phyloP scores from a whole-genome alignment of 2,329 filamentous ascomycete species.

The Claviceps sorghi region DNA sequence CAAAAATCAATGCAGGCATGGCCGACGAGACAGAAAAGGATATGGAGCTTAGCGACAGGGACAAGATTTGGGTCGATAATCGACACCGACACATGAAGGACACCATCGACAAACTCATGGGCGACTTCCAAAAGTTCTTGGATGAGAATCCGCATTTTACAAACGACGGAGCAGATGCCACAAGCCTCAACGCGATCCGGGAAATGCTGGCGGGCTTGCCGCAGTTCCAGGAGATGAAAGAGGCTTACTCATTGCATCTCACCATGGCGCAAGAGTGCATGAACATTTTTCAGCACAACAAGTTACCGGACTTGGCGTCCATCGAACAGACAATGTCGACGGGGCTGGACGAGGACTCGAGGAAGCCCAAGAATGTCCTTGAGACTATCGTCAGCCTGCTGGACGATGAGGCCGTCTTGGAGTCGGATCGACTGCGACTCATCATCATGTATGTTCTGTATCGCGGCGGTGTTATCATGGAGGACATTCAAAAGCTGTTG shows the following conservation, averaged over 20 bases:
- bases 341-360: conserved; percentile 81
- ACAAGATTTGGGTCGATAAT: conserved; percentile 91
- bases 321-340: conserved; percentile 86
- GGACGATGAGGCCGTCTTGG: conserved; percentile 63
- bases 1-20: conserved; percentile 60
- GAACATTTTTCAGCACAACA: conserved; percentile 75
- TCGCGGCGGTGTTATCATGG: conserved; percentile 66
- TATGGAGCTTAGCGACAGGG: conserved; percentile 78
- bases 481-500: conserved; percentile 73
- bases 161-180: conserved; percentile 48
- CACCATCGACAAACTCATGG: conserved; percentile 83
- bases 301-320: conserved; percentile 72
- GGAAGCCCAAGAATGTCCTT: conserved; percentile 77
- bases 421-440: conserved; percentile 66
- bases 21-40: conserved; percentile 66
- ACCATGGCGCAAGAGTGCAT: conserved; percentile 97
- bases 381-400: conserved; percentile 77
- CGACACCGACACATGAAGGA: conserved; percentile 96
- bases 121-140: conserved; percentile 85
- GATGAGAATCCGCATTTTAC: conserved; percentile 86
- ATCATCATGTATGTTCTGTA: conserved; percentile 78
- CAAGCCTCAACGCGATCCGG: conserved; percentile 78
- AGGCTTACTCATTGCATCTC: conserved; percentile 84
- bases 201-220: conserved; percentile 93
- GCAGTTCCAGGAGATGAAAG: conserved; percentile 91